These are phyloP conservation scores for Paramecium octaurelia DNA, from an alignment of 73 alveolate species.

Conservation along the genomic window DNA sequence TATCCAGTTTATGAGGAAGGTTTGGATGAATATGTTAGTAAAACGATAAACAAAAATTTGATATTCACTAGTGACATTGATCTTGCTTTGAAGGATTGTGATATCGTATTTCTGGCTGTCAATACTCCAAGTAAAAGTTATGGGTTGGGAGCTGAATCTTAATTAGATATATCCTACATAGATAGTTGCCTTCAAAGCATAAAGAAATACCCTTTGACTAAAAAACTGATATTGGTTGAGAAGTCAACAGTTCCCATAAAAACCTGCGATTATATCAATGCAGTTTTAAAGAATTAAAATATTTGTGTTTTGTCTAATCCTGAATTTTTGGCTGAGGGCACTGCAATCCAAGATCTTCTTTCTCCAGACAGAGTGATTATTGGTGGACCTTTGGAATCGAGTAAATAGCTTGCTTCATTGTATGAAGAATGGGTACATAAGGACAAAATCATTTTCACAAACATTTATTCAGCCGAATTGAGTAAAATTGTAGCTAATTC, in stretches of 20 bases:
- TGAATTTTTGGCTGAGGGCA: conserved; percentile 97
- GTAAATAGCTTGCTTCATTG: background rate
- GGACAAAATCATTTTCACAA: conserved; percentile 53
- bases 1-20: background rate
- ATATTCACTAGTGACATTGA: conserved; percentile 76
- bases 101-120: conserved; percentile 82
- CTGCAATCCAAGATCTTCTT: conserved; percentile 91
- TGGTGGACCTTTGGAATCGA: conserved; percentile 67
- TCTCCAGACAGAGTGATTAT: conserved; percentile 93
- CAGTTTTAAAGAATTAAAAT: conserved; percentile 30
- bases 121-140: conserved; percentile 89
- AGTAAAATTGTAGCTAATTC: conserved; percentile 86
- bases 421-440: conserved; percentile 56
- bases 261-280: conserved; percentile 76
- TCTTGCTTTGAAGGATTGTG: conserved; percentile 66
- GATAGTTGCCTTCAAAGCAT: conserved; percentile 64
- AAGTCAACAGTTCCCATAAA: conserved; percentile 96
- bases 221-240: conserved; percentile 75
- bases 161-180: conserved; percentile 74
- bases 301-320: conserved; percentile 90
- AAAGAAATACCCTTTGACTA: conserved; percentile 46
- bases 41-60: conserved; percentile 65
- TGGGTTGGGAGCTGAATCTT: conserved; percentile 78
- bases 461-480: conserved; percentile 76
- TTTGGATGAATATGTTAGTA: background rate